Evolutionary conservation across 1,284 basidiomycete genomes (phyloP), one percentile per base, ranked within the genome.

Genomic region (Rhodotorula sp.): DNA sequence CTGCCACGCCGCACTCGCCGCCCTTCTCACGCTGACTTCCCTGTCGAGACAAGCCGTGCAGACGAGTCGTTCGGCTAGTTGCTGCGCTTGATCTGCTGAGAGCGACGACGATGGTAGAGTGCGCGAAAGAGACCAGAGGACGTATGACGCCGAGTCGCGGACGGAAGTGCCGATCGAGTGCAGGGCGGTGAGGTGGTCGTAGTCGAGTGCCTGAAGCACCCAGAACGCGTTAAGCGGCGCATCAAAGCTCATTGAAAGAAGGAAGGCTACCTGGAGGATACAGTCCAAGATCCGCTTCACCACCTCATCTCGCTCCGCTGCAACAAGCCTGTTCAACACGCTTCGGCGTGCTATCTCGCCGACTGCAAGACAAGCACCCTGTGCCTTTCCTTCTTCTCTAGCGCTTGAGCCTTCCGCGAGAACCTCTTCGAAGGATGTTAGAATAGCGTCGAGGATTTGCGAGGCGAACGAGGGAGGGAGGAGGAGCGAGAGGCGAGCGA

Each of bases 1-100:
- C 80, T 99, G 96, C 79, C 93, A 99, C 6, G 95, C 93, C 15
- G 96, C 96, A 80, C 94, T 98, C 4, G 95, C 94, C 7, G 96
- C 96, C 70, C 96, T 83, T n/a, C 96, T 86, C 59, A 99, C 93
- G 68, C 92, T 91, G 20, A 98, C 88, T 78, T 99, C 96, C 37
- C 96, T 86, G 81, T 99, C 96, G 75, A 89, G 93, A 50, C 93
- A 83, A 0, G 94, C 87, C 8, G 93, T 90, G 16, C 87, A 85
- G 13, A 89, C 87, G 62, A 99, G 84, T 34, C 83, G 82, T 48
- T 85, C 85, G 1, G 94, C 89, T 28, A 96, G 85, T 55, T 82
- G 81, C 16, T 82, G 79, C 2, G 90, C 87, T 87, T 88, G 87
- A 52, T 82, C 79, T 40, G 95, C 81, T 5, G 57, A 51, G 74